phyloP scores from a whole-genome alignment of 768 basidiomycete genomes.

The Rhodosporidiobolus odoratus region DNA sequence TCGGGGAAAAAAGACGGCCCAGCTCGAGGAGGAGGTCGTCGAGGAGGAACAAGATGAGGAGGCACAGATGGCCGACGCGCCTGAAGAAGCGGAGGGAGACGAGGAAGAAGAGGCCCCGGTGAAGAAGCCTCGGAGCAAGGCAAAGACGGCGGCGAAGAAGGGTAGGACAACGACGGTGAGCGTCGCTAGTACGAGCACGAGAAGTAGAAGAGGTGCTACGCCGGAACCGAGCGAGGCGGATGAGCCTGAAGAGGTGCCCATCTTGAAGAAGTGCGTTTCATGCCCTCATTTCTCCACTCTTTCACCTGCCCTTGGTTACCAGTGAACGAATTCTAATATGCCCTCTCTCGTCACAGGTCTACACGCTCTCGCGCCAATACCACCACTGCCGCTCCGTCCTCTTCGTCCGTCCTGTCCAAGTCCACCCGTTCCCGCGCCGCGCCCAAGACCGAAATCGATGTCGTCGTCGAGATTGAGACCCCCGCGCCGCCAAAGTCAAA shows the following conservation, averaged over 20 bases:
- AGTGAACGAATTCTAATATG: too few relatives aligned
- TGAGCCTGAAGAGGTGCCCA: neutral
- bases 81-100: neutral
- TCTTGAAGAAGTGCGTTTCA: conserved; percentile 19
- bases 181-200: neutral
- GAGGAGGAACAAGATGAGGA: conserved; percentile 2
- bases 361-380: conserved; percentile 21
- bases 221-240: conserved; percentile 17
- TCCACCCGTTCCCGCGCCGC: neutral
- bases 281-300: too few relatives aligned
- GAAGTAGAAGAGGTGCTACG: neutral
- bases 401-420: neutral
- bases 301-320: neutral
- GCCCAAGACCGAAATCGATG: neutral
- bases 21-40: neutral
- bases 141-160: neutral
- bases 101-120: neutral
- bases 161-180: neutral
- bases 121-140: neutral
- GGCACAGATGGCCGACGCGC: neutral
- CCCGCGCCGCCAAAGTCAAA: neutral
- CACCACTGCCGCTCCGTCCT: neutral
- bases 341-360: neutral
- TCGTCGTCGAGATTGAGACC: neutral
- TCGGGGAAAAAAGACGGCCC: neutral